Percentiles rank a stretch among this genome's conserved stretches.
Evolutionary conservation across 2,329 filamentous ascomycete species (phyloP).

Genomic region (Fusarium penzigii): DNA sequence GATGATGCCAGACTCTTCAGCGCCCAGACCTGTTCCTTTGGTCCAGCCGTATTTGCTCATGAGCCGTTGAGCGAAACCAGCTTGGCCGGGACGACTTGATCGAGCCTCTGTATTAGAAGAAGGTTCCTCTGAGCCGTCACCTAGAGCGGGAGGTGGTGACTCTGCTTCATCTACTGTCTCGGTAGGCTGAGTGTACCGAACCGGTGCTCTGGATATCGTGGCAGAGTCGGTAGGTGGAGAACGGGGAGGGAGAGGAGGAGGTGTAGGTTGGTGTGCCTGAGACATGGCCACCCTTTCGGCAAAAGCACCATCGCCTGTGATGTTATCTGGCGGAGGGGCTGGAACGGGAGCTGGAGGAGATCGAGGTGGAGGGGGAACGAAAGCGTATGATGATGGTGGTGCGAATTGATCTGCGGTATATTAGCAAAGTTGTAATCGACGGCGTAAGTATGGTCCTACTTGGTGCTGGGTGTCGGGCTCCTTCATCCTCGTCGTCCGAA

Average conservation of each 20-base stretch:
- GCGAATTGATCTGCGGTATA: slow-evolving; percentile 56
- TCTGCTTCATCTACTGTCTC: slow-evolving; percentile 41
- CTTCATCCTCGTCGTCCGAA: slow-evolving; percentile 43
- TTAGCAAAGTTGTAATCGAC: slow-evolving; percentile 16
- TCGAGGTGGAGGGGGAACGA: slow-evolving; percentile 56
- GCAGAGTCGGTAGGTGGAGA: slow-evolving; percentile 46
- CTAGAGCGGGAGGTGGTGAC: slow-evolving; percentile 48
- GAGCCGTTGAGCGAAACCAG: slow-evolving; percentile 81
- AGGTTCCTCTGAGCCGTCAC: slow-evolving; percentile 40
- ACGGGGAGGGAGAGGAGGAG: slow-evolving; percentile 33
- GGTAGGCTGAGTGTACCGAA: slow-evolving; percentile 61
- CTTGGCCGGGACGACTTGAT: slow-evolving; percentile 73
- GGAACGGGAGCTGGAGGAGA: slow-evolving; percentile 37
- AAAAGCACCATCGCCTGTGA: slow-evolving; percentile 70
- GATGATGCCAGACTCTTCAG: slow-evolving; percentile 77
- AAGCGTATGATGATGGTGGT: slow-evolving; percentile 57
- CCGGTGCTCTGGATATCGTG: slow-evolving; percentile 75
- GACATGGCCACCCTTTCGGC: slow-evolving; percentile 62
- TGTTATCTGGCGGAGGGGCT: slow-evolving; percentile 53
- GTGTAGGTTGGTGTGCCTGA: slow-evolving; percentile 36
- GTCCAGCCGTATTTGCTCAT: slow-evolving; percentile 95
- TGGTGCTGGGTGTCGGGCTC: slow-evolving; percentile 26
- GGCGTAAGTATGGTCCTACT: slow-evolving; percentile 33
- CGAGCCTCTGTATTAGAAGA: slow-evolving; percentile 43
- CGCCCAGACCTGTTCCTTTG: slow-evolving; percentile 84